These are phyloP conservation scores for Pestalotiopsis fici DNA, from an alignment of 2,329 filamentous ascomycete genomes.

Conservation along the genomic window DNA sequence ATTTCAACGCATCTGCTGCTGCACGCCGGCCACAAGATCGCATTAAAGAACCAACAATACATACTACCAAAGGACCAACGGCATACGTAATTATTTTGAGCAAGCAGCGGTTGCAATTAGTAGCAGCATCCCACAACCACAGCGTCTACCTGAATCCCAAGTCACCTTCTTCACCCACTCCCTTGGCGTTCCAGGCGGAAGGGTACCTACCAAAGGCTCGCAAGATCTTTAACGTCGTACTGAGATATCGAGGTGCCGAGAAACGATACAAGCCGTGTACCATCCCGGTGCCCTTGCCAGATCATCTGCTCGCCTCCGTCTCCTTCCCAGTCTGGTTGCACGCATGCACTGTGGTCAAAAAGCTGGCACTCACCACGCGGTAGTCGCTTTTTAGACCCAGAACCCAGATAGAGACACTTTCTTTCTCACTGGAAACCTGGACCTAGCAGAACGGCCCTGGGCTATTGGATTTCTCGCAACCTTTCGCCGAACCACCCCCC, in stretches of 20 bases:
- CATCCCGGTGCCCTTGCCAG: constrained; percentile 24
- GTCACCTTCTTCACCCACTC: background rate
- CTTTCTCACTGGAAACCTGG: constrained; percentile 23
- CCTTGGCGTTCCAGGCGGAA: background rate
- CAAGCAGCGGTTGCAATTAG: background rate
- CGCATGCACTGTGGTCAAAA: constrained; percentile 41
- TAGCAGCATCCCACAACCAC: background rate
- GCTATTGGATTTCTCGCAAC: background rate
- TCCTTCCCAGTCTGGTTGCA: constrained; percentile 53
- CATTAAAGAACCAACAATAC: background rate
- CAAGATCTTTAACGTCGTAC: constrained; percentile 6
- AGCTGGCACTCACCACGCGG: constrained; percentile 28
- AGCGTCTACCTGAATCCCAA: background rate
- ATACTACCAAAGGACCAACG: background rate
- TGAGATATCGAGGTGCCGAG: constrained; percentile 12
- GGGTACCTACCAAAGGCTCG: background rate
- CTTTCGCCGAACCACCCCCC: constrained; percentile 22
- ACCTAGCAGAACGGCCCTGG: constrained; percentile 23
- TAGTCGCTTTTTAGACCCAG: constrained; percentile 31
- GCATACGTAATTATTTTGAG: background rate
- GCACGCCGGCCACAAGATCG: background rate
- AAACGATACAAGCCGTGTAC: constrained; percentile 7
- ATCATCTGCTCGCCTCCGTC: constrained; percentile 38
- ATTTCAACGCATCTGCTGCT: background rate
- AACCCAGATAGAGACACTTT: background rate